Percentiles rank a stretch among this genome's conserved stretches.
Evolutionary conservation across 2,329 filamentous ascomycete species (phyloP).

Genomic region (Penicillium sp.): DNA sequence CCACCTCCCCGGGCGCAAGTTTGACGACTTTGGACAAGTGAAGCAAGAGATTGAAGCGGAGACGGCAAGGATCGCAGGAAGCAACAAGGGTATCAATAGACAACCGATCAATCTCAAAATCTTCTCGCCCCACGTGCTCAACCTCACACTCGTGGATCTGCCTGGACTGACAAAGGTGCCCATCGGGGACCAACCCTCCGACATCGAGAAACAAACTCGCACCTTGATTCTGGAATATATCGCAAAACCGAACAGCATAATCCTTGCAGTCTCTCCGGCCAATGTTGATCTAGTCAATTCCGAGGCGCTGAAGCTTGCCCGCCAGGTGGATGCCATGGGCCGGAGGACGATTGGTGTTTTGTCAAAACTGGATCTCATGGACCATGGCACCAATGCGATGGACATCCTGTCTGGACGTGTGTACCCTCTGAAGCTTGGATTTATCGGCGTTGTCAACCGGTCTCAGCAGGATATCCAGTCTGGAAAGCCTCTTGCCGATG

Average conservation of each 20-base stretch:
- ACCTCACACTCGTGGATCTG: conserved; percentile 91
- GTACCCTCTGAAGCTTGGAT: conserved; percentile 93
- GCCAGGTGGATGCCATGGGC: conserved; percentile 93
- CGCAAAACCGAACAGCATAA: conserved; percentile 97
- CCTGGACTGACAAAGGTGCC: conserved; percentile 97
- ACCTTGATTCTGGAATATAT: conserved; percentile 98
- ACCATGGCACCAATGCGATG: conserved; percentile 95
- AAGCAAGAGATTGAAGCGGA: conserved; percentile 97
- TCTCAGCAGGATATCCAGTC: conserved; percentile 98
- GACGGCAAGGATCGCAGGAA: conserved; percentile 89
- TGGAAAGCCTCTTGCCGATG: conserved; percentile 91
- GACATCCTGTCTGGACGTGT: conserved; percentile 97
- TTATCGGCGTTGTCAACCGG: conserved; percentile 96
- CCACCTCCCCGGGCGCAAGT: conserved; percentile 83
- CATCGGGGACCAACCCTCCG: conserved; percentile 93
- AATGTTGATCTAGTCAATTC: conserved; percentile 99
- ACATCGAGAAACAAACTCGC: conserved; percentile 98
- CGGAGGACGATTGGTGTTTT: conserved; percentile 93
- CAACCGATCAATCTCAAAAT: conserved; percentile 98
- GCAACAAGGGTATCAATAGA: conserved; percentile 97
- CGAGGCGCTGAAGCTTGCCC: conserved; percentile 91
- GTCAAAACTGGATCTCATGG: conserved; percentile 97
- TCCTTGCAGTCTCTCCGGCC: conserved; percentile 92
- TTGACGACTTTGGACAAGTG: conserved; percentile 88
- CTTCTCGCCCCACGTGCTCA: conserved; percentile 94